A percentile compares a stretch with the other conserved stretches of the same genome.
Evolutionary conservation across 805 yeast genomes (phyloP).

Genomic region (Clavispora phyllophila): DNA sequence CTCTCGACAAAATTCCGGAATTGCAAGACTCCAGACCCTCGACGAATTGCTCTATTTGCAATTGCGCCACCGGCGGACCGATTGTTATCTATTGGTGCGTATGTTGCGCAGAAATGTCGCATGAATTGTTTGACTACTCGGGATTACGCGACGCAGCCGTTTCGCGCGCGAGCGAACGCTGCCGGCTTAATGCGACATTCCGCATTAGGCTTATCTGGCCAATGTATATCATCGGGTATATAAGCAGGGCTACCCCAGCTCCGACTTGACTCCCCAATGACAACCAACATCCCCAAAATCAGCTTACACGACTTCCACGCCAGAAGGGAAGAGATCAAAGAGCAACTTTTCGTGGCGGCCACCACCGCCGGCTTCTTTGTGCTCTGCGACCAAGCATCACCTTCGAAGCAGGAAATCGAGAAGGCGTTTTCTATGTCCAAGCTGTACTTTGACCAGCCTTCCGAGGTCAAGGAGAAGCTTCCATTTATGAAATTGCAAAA

Average conservation of each 20-base stretch:
- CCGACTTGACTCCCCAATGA: not conserved
- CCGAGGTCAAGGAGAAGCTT: constrained; percentile 20
- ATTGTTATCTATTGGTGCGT: not conserved
- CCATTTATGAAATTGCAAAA: constrained; percentile 28
- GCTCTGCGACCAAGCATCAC: constrained; percentile 26
- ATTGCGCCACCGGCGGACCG: no score
- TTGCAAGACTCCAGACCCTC: no score
- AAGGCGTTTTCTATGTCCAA: constrained; percentile 20
- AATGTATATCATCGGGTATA: not conserved
- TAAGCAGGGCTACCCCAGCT: not conserved
- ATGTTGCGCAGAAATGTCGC: not conserved
- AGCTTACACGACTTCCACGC: constrained; percentile 18
- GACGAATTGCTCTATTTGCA: no score
- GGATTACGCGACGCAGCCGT: not conserved
- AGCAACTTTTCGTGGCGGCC: constrained; percentile 25
- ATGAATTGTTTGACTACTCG: not conserved
- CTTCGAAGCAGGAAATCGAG: constrained; percentile 22
- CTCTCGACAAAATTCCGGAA: no score
- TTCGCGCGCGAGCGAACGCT: not conserved
- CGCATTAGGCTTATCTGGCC: not conserved
- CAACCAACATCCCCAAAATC: constrained; percentile 20
- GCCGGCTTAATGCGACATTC: not conserved
- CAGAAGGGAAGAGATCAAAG: constrained; percentile 26
- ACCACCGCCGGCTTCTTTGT: constrained; percentile 25
- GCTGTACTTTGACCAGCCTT: constrained; percentile 18